A percentile compares a stretch with the other conserved stretches of the same genome.
Conservation (phyloP, 2,329 filamentous ascomycete genomes). For the Exophiala xenobiotica region DNA sequence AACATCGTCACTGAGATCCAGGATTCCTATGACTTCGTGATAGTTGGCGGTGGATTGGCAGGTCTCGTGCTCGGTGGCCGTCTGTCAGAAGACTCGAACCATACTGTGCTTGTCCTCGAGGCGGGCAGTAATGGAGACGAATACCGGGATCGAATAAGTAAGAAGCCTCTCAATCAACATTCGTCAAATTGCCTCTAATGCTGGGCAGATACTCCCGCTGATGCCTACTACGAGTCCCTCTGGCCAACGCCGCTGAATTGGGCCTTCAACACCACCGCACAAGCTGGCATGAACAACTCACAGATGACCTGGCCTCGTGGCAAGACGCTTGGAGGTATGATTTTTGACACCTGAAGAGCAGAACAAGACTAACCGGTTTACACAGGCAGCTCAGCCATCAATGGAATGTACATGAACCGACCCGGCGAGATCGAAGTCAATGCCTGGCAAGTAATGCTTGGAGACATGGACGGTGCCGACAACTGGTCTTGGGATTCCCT, state of each 20-base stretch:
- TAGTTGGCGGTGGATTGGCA: slow-evolving; percentile 36
- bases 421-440: slow-evolving; percentile 37
- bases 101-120: slow-evolving; percentile 38
- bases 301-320: slow-evolving; percentile 38
- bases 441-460: slow-evolving; percentile 36
- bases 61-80: slow-evolving; percentile 36
- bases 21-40: slow-evolving; percentile 35
- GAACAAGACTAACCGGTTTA: slow-evolving; percentile 7
- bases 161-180: not conserved
- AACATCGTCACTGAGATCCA: slow-evolving; percentile 30
- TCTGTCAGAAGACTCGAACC: slow-evolving; percentile 35
- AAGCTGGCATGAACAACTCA: slow-evolving; percentile 34
- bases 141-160: slow-evolving; percentile 37
- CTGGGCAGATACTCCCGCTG: slow-evolving; percentile 35
- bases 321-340: slow-evolving; percentile 37
- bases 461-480: slow-evolving; percentile 38
- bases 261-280: slow-evolving; percentile 35
- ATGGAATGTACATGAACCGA: slow-evolving; percentile 38
- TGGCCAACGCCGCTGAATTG: slow-evolving; percentile 40
- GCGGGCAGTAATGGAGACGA: slow-evolving; percentile 36
- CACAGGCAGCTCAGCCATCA: slow-evolving; percentile 38
- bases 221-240: slow-evolving; percentile 37
- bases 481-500: slow-evolving; percentile 39
- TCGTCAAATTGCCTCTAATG: not conserved
- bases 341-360: not conserved